These are phyloP conservation scores for Aspergillus fructus DNA, from an alignment of 2,329 filamentous ascomycete species.

Conservation along the genomic window DNA sequence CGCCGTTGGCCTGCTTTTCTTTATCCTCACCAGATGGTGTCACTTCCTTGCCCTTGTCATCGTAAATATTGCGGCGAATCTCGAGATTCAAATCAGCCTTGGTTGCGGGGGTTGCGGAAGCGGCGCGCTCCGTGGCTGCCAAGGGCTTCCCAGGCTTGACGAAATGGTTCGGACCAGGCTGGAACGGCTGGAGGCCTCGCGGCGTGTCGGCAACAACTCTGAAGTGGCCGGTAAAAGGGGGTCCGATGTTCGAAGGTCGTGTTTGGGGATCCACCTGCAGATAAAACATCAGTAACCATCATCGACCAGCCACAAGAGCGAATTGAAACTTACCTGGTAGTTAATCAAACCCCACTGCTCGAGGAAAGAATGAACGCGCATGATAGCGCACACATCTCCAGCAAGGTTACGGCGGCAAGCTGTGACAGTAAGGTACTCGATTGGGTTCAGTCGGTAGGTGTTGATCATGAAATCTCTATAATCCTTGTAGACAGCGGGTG, in stretches of 20 bases:
- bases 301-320: background rate
- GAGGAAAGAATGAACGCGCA: conserved; percentile 96
- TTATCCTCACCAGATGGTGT: conserved; percentile 67
- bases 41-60: conserved; percentile 83
- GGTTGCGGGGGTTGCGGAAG: conserved; percentile 61
- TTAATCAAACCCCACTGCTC: conserved; percentile 99
- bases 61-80: conserved; percentile 92
- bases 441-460: conserved; percentile 92
- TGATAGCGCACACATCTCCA: conserved; percentile 97
- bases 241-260: conserved; percentile 89
- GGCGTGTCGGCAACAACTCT: conserved; percentile 94
- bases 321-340: conserved; percentile 72
- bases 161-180: conserved; percentile 77
- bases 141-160: conserved; percentile 61
- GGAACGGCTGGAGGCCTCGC: conserved; percentile 89
- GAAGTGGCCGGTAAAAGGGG: conserved; percentile 97
- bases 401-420: conserved; percentile 93
- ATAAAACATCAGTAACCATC: conserved; percentile 6
- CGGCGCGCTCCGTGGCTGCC: conserved; percentile 69
- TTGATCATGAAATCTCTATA: conserved; percentile 99
- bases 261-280: conserved; percentile 89
- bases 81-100: conserved; percentile 90
- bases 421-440: conserved; percentile 95
- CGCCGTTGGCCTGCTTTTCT: conserved; percentile 67
- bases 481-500: conserved; percentile 94